These are phyloP conservation scores for Candida pseudoviswanathii DNA, from an alignment of 1,139 yeast genomes.

Conservation along the genomic window DNA sequence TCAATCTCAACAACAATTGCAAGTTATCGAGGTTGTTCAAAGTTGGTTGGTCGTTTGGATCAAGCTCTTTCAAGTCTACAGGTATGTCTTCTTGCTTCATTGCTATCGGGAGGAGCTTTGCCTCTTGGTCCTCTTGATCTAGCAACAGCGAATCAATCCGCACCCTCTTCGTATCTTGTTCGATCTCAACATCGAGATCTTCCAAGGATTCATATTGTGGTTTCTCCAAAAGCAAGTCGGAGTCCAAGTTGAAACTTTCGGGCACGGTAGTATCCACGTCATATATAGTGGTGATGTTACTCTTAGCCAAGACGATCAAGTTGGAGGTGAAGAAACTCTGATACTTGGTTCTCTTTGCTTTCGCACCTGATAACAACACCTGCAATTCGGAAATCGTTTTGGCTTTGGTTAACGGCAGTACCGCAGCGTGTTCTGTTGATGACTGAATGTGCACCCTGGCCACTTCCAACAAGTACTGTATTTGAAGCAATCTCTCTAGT, in stretches of 20 bases:
- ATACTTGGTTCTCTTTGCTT: constrained; percentile 83
- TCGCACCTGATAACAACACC: constrained; percentile 79
- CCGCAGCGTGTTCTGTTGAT: constrained; percentile 58
- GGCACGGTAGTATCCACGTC: constrained; percentile 33
- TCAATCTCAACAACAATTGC: constrained; percentile 69
- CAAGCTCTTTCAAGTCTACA: constrained; percentile 51
- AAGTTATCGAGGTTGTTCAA: constrained; percentile 71
- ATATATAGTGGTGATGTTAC: constrained; percentile 35
- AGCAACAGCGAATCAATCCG: constrained; percentile 35
- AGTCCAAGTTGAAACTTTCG: constrained; percentile 63
- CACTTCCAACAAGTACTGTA: constrained; percentile 62
- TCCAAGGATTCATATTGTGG: constrained; percentile 68
- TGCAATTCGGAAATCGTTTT: constrained; percentile 60
- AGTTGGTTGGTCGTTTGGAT: constrained; percentile 82
- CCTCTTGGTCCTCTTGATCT: constrained; percentile 31
- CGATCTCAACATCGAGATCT: constrained; percentile 40
- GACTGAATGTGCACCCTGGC: constrained; percentile 65
- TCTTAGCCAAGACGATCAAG: constrained; percentile 76
- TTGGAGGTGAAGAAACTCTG: constrained; percentile 74
- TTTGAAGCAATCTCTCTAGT: constrained; percentile 39
- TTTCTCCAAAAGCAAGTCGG: constrained; percentile 78
- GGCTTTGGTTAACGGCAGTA: constrained; percentile 55
- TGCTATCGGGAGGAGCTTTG: constrained; percentile 60
- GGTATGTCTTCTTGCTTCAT: constrained; percentile 67
- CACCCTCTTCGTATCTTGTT: constrained; percentile 40